phyloP scores from a whole-genome alignment of 192 early-diverging fungal genomes.

The Helicostylum pulchrum region DNA sequence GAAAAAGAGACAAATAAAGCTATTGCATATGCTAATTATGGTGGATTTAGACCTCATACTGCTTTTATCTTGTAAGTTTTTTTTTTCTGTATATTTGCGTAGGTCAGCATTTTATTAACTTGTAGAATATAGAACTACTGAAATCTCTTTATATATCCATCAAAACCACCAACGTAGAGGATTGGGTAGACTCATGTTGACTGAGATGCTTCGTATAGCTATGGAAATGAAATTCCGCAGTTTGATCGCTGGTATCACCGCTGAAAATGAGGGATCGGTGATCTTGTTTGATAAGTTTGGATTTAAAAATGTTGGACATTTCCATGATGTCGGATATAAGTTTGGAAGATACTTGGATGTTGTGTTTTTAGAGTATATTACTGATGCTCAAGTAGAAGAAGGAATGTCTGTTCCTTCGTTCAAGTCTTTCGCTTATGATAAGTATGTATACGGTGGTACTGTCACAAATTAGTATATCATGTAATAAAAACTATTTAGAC shows the following conservation, averaged over 20 bases:
- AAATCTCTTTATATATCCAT: constrained; percentile 52
- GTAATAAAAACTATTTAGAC: not conserved
- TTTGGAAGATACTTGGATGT: constrained; percentile 54
- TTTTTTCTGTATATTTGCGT: not conserved
- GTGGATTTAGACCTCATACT: constrained; percentile 18
- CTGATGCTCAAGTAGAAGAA: not conserved
- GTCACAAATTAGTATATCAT: not conserved
- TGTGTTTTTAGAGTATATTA: constrained; percentile 33
- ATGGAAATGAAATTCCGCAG: constrained; percentile 39
- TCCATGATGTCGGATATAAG: constrained; percentile 54
- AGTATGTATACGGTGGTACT: constrained; percentile 14
- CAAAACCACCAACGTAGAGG: constrained; percentile 44
- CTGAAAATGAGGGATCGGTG: constrained; percentile 40
- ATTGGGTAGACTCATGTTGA: constrained; percentile 37
- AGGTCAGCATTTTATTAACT: not conserved
- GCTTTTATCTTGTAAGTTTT: constrained; percentile 17
- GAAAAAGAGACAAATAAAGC: constrained; percentile 23
- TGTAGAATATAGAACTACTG: constrained; percentile 37
- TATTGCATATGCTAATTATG: constrained; percentile 27
- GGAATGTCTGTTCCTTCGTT: constrained; percentile 6
- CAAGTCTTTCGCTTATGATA: constrained; percentile 24
- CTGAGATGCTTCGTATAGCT: constrained; percentile 38
- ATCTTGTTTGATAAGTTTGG: constrained; percentile 37
- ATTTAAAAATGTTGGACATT: constrained; percentile 45
- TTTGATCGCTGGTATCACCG: constrained; percentile 50